These are phyloP conservation scores for Pseudopithomyces maydicus DNA, from an alignment of 2,329 filamentous ascomycete species.

Conservation along the genomic window DNA sequence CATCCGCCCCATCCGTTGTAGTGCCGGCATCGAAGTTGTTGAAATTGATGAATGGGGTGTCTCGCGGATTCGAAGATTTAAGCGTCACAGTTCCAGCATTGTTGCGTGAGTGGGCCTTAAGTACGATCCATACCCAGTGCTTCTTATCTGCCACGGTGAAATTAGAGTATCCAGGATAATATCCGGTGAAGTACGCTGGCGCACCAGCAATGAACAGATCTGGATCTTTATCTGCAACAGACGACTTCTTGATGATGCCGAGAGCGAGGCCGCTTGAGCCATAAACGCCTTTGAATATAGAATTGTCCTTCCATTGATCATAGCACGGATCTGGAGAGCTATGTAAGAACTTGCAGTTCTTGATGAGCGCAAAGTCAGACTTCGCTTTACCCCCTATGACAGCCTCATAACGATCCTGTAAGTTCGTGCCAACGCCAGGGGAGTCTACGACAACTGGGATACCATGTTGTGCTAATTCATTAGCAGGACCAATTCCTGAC, in stretches of 20 bases:
- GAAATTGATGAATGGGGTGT: constrained; percentile 61
- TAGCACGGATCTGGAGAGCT: constrained; percentile 51
- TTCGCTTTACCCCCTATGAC: constrained; percentile 3
- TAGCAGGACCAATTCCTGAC: constrained; percentile 64
- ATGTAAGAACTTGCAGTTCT: constrained; percentile 47
- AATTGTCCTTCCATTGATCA: constrained; percentile 47
- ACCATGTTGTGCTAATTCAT: constrained; percentile 58
- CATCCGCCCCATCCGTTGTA: constrained; percentile 62
- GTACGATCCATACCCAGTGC: constrained; percentile 55
- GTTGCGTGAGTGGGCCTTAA: constrained; percentile 69
- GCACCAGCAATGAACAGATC: constrained; percentile 61
- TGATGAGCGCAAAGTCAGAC: constrained; percentile 39
- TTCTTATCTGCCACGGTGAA: constrained; percentile 51
- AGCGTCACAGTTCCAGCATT: constrained; percentile 64
- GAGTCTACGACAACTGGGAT: constrained; percentile 62
- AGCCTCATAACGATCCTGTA: constrained; percentile 64
- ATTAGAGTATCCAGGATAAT: constrained; percentile 59
- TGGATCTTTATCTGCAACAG: constrained; percentile 49
- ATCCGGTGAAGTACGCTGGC: constrained; percentile 58
- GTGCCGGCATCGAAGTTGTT: constrained; percentile 50
- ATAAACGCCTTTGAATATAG: constrained; percentile 50
- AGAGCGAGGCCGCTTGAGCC: constrained; percentile 59
- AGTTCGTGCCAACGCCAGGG: constrained; percentile 67
- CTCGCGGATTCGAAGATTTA: constrained; percentile 63
- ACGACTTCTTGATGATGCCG: constrained; percentile 50